Evolutionary conservation across 208 protist species (phyloP), one percentile per base, ranked within the genome.

Genomic region (Angomonas desouzai): DNA sequence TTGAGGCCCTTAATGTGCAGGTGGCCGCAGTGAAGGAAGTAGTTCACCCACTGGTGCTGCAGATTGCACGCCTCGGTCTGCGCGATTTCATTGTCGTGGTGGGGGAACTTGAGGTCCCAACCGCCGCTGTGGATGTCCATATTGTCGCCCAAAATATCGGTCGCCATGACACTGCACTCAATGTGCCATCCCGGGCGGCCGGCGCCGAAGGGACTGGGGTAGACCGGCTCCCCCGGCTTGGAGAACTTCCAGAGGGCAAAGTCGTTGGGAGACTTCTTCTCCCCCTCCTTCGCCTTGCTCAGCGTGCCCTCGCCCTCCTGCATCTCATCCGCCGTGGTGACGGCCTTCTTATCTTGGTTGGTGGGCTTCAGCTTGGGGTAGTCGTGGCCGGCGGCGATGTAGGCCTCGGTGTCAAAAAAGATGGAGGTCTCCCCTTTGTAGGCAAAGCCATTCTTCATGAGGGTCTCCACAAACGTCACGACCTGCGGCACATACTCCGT

Each of bases 121-220:
- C 98, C 98, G 33, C 98, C 98, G 45, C 76, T 77, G 79, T 99
- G 98, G 59, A 99, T 94, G 77, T 99, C 98, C 49, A 99, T 87
- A 36, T 90, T 87, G 28, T 71, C 57, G 32, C 97, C 96, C 7
- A 99, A 74, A 1, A 98, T 69, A 61, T 96, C 83, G 38, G 82
- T 88, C 7, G 97, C 89, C 98, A 99, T 99, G n/a, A 95, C 98
- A 45, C 92, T 98, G 91, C 99, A 99, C 73, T 99, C 99, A 74
- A 99, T 99, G 77, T 99, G 99, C 99, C 99, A 99, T 27, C 99
- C 99, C 2, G 99, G 99, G 22, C 99, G 83, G 23, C 99, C 99
- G 2, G 67, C 60, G 45, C 96, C 94, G 86, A 89, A 98, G 34
- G 91, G 96, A 23, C 85, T 96, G 0, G 91, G 68, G 97, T 97